A percentile compares a stretch with the other conserved stretches of the same genome.
Conservation (phyloP, 2,329 filamentous ascomycete genomes). For the Cytospora piceae region DNA sequence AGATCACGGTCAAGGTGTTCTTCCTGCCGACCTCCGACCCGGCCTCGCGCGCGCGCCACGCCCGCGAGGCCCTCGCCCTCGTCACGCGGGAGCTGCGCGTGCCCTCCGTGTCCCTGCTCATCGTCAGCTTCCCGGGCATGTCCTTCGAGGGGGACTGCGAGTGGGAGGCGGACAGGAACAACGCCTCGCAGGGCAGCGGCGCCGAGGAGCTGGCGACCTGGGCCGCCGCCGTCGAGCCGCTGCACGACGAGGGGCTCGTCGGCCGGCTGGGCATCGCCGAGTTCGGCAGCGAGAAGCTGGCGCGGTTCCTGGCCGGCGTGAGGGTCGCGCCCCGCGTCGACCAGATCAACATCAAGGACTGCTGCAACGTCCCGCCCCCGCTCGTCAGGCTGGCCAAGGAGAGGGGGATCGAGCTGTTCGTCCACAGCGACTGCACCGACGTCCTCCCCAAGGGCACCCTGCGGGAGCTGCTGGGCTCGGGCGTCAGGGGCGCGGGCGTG, state of each 20-base stretch:
- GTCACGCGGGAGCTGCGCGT: conserved; percentile 81
- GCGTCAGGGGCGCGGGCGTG: conserved; percentile 73
- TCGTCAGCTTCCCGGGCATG: conserved; percentile 90
- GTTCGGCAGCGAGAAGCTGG: conserved; percentile 83
- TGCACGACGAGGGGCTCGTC: conserved; percentile 71
- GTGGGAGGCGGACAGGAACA: conserved; percentile 69
- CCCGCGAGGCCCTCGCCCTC: conserved; percentile 75
- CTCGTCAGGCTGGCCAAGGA: conserved; percentile 83
- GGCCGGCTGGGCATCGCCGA: conserved; percentile 83
- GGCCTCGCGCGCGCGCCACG: conserved; percentile 66
- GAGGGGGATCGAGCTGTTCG: conserved; percentile 82
- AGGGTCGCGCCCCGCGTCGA: conserved; percentile 78
- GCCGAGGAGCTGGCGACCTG: conserved; percentile 71
- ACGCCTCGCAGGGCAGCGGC: conserved; percentile 65
- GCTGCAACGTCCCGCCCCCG: conserved; percentile 91
- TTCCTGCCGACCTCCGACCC: conserved; percentile 75
- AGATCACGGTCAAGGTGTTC: conserved; percentile 95
- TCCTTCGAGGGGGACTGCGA: conserved; percentile 93
- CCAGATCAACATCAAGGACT: conserved; percentile 95
- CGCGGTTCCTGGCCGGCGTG: conserved; percentile 74
- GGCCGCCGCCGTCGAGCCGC: conserved; percentile 68
- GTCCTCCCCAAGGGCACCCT: conserved; percentile 85
- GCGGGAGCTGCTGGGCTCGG: conserved; percentile 78
- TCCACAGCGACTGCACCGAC: conserved; percentile 92
- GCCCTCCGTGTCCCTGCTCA: conserved; percentile 79